These are phyloP conservation scores for Dactylellina sp. DNA, from an alignment of 2,329 filamentous ascomycete genomes.

Conservation along the genomic window DNA sequence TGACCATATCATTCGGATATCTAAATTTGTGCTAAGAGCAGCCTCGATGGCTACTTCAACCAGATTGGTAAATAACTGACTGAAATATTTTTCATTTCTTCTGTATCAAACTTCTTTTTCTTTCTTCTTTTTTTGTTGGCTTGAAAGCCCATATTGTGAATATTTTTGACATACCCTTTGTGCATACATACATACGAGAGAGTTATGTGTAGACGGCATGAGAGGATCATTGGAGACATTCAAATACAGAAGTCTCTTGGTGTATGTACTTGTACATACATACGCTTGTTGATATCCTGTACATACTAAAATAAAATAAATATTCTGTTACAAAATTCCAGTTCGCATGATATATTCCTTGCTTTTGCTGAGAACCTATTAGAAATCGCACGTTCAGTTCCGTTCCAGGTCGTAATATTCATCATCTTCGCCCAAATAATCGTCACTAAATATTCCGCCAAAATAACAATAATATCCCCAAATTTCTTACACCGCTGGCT, in stretches of 20 bases:
- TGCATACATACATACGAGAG: constrained; percentile 42
- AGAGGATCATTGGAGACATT: background rate
- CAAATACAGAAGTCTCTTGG: background rate
- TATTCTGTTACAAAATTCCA: too few relatives aligned
- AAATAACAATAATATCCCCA: too few relatives aligned
- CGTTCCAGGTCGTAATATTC: too few relatives aligned
- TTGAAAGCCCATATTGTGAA: constrained; percentile 6
- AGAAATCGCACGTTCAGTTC: too few relatives aligned
- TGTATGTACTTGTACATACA: constrained; percentile 39
- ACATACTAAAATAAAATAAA: background rate
- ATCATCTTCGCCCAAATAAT: too few relatives aligned
- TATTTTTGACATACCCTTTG: constrained; percentile 33
- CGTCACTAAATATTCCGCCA: too few relatives aligned
- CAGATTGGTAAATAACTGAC: constrained; percentile 12
- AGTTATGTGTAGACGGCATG: constrained; percentile 9
- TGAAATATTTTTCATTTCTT: constrained; percentile 14
- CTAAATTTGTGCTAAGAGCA: background rate
- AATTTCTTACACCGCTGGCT: too few relatives aligned
- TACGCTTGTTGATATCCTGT: background rate
- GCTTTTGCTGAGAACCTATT: too few relatives aligned
- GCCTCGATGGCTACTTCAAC: constrained; percentile 26
- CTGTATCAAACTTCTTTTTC: too few relatives aligned
- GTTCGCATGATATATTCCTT: too few relatives aligned
- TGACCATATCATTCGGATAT: background rate
- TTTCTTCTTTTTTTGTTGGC: constrained; percentile 5